Evolutionary conservation across 177 flowering plant species (phyloP), one percentile per base, ranked within the genome.

Genomic region (Vitis hybrid): DNA sequence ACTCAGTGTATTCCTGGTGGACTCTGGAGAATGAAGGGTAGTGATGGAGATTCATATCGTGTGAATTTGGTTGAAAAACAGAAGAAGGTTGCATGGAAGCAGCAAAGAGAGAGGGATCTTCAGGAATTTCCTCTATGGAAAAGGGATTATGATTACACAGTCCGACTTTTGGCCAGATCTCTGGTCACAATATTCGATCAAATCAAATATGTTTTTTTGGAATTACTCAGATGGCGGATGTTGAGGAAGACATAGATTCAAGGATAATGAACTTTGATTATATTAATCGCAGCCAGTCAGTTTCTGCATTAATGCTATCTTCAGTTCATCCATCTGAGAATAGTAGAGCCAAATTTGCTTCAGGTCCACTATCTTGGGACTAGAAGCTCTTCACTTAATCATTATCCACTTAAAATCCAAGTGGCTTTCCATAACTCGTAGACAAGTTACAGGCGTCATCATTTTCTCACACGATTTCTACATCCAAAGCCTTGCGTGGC

Each of bases 71-170:
- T 77, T 57, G 86, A 84, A 35, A 77, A 61, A 63, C 80, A 79
- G 69, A 79, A 79, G 71, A 84, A 81, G 79, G 78, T 83, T 49
- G 56, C 61, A 1, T 79, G 84, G 80, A 79, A 83, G 76, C 68
- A 68, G 73, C 79, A 75, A 3, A 84, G 81, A 64, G 83, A 83
- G 68, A 83, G 74, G 72, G 75, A 70, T 68, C 57, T 84, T 63
- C 64, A 69, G 48, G 80, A 77, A n/a, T 51, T 74, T 9, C 81
- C 86, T 64, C 79, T 79, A 57, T 84, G 88, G 88, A 83, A 80
- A 63, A 77, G 62, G 56, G 77, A 74, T 21, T 79, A 83, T 67
- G 88, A 84, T 73, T 81, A 83, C 67, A 64, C 73, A 1, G 68
- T 81, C 18, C 67, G 55, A 11, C 80, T 84, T 58, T 66, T 84